Evolutionary conservation across 805 yeast species (phyloP).

Genomic region (Metschnikowia sp.): DNA sequence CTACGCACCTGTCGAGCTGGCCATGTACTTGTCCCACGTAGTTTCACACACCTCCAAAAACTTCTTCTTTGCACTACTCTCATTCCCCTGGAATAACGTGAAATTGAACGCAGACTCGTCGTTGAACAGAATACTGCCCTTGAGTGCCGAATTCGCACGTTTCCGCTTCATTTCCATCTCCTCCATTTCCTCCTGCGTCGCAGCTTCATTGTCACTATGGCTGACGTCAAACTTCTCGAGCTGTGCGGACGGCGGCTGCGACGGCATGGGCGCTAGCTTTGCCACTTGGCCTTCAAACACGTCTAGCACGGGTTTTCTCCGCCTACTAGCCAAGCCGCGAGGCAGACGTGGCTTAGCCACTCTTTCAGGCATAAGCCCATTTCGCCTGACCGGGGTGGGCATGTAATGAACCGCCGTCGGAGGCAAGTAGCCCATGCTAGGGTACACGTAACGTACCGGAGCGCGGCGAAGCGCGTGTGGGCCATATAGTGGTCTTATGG

Average conservation of each 20-base stretch:
- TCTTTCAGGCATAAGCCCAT: constrained; percentile 5
- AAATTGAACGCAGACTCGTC: constrained; percentile 18
- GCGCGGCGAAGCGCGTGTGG: constrained; percentile 8
- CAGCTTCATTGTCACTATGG: constrained; percentile 12
- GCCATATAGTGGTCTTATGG: constrained; percentile 12
- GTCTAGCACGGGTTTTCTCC: constrained; percentile 27
- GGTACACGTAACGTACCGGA: constrained; percentile 14
- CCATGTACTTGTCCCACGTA: constrained; percentile 38
- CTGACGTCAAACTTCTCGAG: constrained; percentile 14
- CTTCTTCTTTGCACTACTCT: constrained; percentile 27
- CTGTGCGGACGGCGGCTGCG: constrained; percentile 53
- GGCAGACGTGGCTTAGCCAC: constrained; percentile 9
- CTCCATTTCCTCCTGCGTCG: constrained; percentile 14
- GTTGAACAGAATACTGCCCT: constrained; percentile 16
- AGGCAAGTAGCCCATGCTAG: constrained; percentile 9
- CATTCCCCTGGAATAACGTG: constrained; percentile 15
- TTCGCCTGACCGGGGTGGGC: constrained; percentile 9
- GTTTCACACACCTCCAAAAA: constrained; percentile 42
- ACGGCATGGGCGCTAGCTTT: constrained; percentile 45
- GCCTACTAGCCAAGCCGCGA: constrained; percentile 3
- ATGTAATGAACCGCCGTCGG: constrained; percentile 11
- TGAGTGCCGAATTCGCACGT: constrained; percentile 5
- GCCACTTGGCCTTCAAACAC: constrained; percentile 46
- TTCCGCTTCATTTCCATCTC: constrained; percentile 14
- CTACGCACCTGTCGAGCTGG: constrained; percentile 5